Conservation (phyloP, 2,329 filamentous ascomycete genomes). For the Drechslerella stenobrocha region DNA sequence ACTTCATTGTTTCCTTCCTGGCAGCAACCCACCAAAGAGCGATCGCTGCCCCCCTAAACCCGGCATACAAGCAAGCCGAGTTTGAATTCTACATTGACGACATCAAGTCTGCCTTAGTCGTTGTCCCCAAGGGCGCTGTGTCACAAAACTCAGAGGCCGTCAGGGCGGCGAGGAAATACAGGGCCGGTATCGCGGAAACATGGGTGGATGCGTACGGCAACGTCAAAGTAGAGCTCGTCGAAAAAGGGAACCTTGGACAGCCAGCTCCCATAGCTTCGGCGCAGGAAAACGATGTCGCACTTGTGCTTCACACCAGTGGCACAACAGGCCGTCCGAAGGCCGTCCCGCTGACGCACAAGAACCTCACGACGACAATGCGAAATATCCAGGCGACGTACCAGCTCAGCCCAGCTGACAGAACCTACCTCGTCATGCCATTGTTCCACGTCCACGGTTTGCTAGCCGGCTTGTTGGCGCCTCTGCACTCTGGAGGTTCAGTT, state of each 20-base stretch:
- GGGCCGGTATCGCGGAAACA: slow-evolving; percentile 82
- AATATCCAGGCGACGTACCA: slow-evolving; percentile 80
- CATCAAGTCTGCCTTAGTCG: slow-evolving; percentile 74
- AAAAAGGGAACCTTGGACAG: slow-evolving; percentile 67
- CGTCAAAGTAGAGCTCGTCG: slow-evolving; percentile 77
- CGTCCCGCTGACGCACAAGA: slow-evolving; percentile 77
- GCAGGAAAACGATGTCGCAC: slow-evolving; percentile 75
- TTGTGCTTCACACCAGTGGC: slow-evolving; percentile 81
- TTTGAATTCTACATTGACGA: slow-evolving; percentile 93
- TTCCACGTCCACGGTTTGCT: slow-evolving; percentile 90
- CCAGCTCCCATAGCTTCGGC: slow-evolving; percentile 61
- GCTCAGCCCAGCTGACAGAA: slow-evolving; percentile 71
- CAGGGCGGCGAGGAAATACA: slow-evolving; percentile 74
- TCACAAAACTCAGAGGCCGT: slow-evolving; percentile 70
- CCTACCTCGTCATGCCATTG: slow-evolving; percentile 79
- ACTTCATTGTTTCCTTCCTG: slow-evolving; percentile 84
- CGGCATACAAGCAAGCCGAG: slow-evolving; percentile 84
- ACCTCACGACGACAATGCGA: slow-evolving; percentile 80
- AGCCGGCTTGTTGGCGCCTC: slow-evolving; percentile 76
- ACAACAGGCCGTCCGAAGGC: slow-evolving; percentile 85
- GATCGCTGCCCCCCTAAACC: slow-evolving; percentile 83
- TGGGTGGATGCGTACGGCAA: slow-evolving; percentile 68
- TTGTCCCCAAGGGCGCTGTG: slow-evolving; percentile 74
- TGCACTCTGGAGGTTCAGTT: slow-evolving; percentile 75
- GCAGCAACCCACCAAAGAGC: slow-evolving; percentile 82